Conservation (phyloP, 768 basidiomycete genomes). For the Calocera viscosa region DNA sequence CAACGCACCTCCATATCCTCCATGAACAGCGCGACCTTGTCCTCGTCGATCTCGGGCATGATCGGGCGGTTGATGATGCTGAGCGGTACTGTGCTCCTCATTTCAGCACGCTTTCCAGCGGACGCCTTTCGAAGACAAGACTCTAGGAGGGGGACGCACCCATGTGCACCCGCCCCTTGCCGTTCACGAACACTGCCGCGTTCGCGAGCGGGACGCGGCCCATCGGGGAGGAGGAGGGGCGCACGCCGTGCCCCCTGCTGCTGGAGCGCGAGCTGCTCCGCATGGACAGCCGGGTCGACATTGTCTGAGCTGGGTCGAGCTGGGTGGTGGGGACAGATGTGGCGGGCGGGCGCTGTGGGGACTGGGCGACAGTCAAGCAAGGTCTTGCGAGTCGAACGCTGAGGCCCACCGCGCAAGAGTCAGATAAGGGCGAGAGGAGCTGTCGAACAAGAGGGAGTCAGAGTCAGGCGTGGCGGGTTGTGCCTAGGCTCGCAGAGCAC, state of each 20-base stretch:
- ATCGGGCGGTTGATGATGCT: slow-evolving; percentile 26
- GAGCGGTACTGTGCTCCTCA: slow-evolving; percentile 22
- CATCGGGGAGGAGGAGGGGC: slow-evolving; percentile 2
- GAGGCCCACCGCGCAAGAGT: background rate
- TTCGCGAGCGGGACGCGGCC: slow-evolving; percentile 6
- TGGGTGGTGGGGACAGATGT: background rate
- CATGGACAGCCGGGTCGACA: background rate
- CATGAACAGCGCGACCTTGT: slow-evolving; percentile 27
- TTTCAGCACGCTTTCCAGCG: background rate
- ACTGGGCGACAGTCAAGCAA: background rate
- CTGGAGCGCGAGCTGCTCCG: background rate
- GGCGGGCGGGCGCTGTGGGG: background rate
- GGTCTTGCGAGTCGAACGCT: background rate
- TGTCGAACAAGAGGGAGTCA: background rate
- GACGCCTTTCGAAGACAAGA: background rate
- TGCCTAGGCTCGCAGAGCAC: slow-evolving; percentile 1
- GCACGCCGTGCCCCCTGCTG: slow-evolving; percentile 3
- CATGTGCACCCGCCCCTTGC: slow-evolving; percentile 5
- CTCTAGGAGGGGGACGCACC: background rate
- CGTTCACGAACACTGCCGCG: slow-evolving; percentile 1
- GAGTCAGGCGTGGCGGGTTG: background rate
- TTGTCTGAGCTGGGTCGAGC: background rate
- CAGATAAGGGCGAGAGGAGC: background rate
- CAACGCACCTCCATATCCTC: slow-evolving; percentile 25
- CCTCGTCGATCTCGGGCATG: slow-evolving; percentile 26